These are phyloP conservation scores for Penicillium waksmanii DNA, from an alignment of 495 filamentous ascomycete genomes.

Conservation along the genomic window DNA sequence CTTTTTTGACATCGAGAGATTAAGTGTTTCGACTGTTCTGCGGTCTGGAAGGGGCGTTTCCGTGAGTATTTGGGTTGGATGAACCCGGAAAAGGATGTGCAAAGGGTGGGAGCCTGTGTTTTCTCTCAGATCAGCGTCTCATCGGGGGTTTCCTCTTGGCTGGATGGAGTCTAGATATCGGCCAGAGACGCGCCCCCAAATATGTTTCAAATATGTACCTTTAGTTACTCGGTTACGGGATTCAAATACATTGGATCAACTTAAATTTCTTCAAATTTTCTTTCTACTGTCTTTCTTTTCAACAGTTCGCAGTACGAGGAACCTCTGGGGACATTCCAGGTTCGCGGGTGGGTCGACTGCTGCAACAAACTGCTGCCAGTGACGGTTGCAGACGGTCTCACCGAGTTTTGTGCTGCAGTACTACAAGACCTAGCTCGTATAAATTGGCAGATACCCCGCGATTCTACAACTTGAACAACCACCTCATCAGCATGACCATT, in stretches of 20 bases:
- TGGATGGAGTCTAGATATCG: conserved; percentile 1
- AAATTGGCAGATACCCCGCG: background rate
- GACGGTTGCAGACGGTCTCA: background rate
- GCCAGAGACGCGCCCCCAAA: conserved; percentile 4
- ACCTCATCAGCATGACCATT: background rate
- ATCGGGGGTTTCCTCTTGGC: conserved; percentile 6
- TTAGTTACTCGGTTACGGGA: conserved; percentile 7
- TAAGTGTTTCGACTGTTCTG: conserved; percentile 1
- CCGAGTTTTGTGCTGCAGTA: conserved; percentile 7
- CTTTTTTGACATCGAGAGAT: conserved; percentile 2
- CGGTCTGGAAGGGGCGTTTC: conserved; percentile 8
- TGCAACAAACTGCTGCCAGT: background rate
- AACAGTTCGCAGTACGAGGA: background rate
- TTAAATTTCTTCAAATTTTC: background rate
- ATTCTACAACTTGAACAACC: background rate
- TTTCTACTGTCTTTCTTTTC: background rate
- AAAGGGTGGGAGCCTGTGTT: conserved; percentile 5
- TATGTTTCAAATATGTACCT: conserved; percentile 26
- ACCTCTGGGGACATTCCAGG: background rate
- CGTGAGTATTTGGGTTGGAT: conserved; percentile 1
- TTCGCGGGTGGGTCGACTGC: background rate
- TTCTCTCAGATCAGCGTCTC: conserved; percentile 7
- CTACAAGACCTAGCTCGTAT: background rate
- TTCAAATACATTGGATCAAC: conserved; percentile 11
- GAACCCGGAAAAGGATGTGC: conserved; percentile 7